These are phyloP conservation scores for Penicillium nordicum DNA, from an alignment of 2,329 filamentous ascomycete species.

Conservation along the genomic window DNA sequence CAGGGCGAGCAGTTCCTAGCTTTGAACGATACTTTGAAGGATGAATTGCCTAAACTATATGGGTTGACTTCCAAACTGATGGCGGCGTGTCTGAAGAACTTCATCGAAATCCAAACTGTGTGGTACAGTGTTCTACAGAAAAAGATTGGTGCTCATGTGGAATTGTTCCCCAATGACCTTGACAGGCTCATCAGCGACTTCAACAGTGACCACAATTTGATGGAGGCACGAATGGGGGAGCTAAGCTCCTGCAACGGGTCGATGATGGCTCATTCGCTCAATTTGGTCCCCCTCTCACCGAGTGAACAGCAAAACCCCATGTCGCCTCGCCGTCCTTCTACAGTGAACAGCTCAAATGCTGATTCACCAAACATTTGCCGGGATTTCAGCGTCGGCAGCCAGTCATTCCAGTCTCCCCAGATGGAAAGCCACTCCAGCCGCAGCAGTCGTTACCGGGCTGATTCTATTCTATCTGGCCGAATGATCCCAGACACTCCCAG, in stretches of 20 bases:
- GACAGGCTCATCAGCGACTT: constrained; percentile 74
- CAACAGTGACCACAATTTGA: constrained; percentile 71
- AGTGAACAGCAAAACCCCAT: constrained; percentile 25
- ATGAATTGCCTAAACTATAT: constrained; percentile 84
- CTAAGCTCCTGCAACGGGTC: constrained; percentile 76
- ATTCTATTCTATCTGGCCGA: constrained; percentile 53
- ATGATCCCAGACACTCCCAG: constrained; percentile 53
- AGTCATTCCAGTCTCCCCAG: constrained; percentile 60
- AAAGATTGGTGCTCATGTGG: constrained; percentile 73
- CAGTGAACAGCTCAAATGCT: constrained; percentile 51
- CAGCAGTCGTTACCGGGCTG: constrained; percentile 50
- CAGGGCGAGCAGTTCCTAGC: constrained; percentile 85
- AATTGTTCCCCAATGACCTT: constrained; percentile 64
- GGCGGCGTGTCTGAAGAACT: constrained; percentile 75
- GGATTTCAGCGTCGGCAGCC: constrained; percentile 65
- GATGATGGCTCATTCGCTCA: constrained; percentile 56
- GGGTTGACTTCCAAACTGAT: constrained; percentile 76
- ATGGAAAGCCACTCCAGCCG: constrained; percentile 32
- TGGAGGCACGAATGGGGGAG: constrained; percentile 67
- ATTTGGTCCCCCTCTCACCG: constrained; percentile 60
- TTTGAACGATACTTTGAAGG: constrained; percentile 87
- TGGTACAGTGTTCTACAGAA: constrained; percentile 84
- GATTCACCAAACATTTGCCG: constrained; percentile 61
- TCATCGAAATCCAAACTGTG: constrained; percentile 75
- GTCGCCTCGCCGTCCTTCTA: constrained; percentile 49